Evolutionary conservation across 2,329 filamentous ascomycete species (phyloP).

Genomic region (Neonectria hederae): DNA sequence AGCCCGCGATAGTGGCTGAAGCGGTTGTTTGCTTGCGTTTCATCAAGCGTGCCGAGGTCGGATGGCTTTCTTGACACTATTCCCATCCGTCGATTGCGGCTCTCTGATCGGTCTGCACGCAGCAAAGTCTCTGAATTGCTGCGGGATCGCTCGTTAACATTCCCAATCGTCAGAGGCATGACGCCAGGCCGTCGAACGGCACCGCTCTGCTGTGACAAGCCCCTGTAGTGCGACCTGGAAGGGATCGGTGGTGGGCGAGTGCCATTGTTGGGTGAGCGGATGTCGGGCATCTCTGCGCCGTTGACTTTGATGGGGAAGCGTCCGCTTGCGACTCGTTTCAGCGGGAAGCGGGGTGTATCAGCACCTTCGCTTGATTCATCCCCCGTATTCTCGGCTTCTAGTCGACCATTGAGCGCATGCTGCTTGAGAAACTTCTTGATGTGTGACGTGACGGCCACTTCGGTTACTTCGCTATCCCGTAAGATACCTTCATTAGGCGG

Average conservation of each 20-base stretch:
- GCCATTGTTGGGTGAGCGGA: conserved; percentile 72
- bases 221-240: conserved; percentile 78
- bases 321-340: conserved; percentile 70
- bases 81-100: conserved; percentile 70
- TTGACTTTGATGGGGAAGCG: conserved; percentile 78
- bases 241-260: conserved; percentile 79
- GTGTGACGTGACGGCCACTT: conserved; percentile 67
- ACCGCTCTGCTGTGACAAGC: conserved; percentile 73
- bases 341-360: conserved; percentile 79
- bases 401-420: conserved; percentile 60
- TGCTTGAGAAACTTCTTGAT: conserved; percentile 70
- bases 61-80: conserved; percentile 68
- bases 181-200: conserved; percentile 74
- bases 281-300: conserved; percentile 73
- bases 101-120: conserved; percentile 62
- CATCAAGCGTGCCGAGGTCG: conserved; percentile 70
- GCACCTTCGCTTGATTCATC: conserved; percentile 77
- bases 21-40: conserved; percentile 69
- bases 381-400: conserved; percentile 64
- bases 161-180: conserved; percentile 76
- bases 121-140: conserved; percentile 72
- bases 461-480: conserved; percentile 70
- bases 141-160: conserved; percentile 71
- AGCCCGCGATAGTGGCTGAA: conserved; percentile 74
- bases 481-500: conserved; percentile 64